Base-by-base conservation (phyloP, 1,284 basidiomycete genomes). In the Cryptococcus floricola region DNA sequence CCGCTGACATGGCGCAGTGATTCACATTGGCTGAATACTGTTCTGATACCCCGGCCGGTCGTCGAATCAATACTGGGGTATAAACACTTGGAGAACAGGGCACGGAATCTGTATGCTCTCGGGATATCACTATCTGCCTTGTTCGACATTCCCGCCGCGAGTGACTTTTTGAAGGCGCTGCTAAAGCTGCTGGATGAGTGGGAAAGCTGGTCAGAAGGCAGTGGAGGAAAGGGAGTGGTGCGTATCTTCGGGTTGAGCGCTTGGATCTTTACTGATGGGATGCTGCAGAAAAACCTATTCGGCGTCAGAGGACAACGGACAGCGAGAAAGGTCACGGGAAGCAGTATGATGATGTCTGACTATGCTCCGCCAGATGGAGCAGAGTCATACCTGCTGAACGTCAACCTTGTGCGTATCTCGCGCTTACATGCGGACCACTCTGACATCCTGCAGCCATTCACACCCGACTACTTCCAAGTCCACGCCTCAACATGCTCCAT, bases 381-480 rank as follows among this genome's bases (percentile, higher is more conserved):
- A 12, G 71, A 71, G 31, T 76, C 75, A 1, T 75, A 73, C 49
- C 54, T 80, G 13, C 61, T 78, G 55, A 63, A 70, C 18, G 68
- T 77, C 25, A 80, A 80, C 50, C 67, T 80, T 8, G 78, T 80
- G 28, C 56, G 76, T 61, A 1, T 28, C n/a, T 28, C 37, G 31
- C 8, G 8, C 16, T n/a, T 14, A 25, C 46, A 19, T 27, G 23
- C 23, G 19, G 27, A 18, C 7, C 18, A 23, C n/a, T 7, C 44
- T 51, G 25, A 51, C 49, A 6, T 28, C 25, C 23, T 19, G 25
- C 59, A 80, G 78, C 80, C 80, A 2, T 81, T 81, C 64, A 68
- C 77, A 10, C 75, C 79, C 23, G 79, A 80, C 77, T 70, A 77
- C 75, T 68, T 80, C 63, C 77, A 80, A 66, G 73, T 76, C 19